Base-by-base conservation (phyloP, 2,329 filamentous ascomycete species). In the Thielaviopsis ethacetica region DNA sequence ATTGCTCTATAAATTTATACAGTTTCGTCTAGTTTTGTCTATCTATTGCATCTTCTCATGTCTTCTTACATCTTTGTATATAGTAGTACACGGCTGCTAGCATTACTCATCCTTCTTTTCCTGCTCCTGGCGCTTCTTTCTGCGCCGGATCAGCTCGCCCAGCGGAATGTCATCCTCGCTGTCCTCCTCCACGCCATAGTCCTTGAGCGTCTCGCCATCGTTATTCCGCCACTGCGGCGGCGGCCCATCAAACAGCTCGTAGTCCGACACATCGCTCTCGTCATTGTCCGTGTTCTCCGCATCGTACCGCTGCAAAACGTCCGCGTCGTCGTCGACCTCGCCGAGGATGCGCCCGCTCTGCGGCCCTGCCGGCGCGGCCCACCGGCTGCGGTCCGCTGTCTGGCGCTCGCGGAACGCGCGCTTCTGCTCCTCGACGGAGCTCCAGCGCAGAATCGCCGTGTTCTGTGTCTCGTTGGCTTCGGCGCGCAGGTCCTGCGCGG, bases 111-210 rank as follows among this genome's bases (percentile, higher is more conserved):
- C 67, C 54, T 67, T 65, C 3, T 59, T 65, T 24, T 71, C 69
- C 24, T 65, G 68, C 22, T 63, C 30, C 30, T 34, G 30, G 2
- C 66, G 58, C 1, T 71, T 67, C 62, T 73, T 79, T 62, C 82
- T 72, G 63, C 82, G 73, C 54, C 80, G 72, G 52, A 90, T 70
- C 15, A 91, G 65, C 66, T 88, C 82, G 3, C 79, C 82, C 49
- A 91, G 70, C 0, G 86, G 87, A 15, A 91, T 71, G 64, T 90
- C 82, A 0, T 80, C 77, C 2, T 58, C 63, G 12, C 60, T 60
- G 26, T 66, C 66, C 59, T 89, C 84, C 64, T 91, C 88, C 0
- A 93, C 86, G 1, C 88, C 88, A 66, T 84, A 93, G 65, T 93
- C 88, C 50, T 79, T 75, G 55, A 93, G 70, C 38, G 81, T 75